Evolutionary conservation across 2,329 filamentous ascomycete genomes (phyloP), one percentile per base, ranked within the genome.

Genomic region (Colletotrichum paranaense): DNA sequence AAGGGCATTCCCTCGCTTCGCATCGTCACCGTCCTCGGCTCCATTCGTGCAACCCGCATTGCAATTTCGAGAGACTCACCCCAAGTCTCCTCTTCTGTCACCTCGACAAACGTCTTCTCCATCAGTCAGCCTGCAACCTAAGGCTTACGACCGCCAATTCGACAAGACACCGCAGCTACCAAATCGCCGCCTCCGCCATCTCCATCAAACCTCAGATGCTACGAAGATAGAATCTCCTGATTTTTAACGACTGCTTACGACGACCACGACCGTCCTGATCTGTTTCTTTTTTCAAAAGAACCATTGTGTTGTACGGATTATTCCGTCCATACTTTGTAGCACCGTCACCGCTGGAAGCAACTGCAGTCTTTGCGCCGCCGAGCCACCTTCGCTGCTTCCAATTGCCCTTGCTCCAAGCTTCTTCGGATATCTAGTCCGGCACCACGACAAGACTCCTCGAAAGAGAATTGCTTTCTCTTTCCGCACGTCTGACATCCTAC

Each of bases 1-100:
- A 73, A 60, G 62, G 67, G 60, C 67, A 73, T 70, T 71, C 71
- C 68, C 67, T 73, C 71, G 67, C 71, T 73, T 73, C 56, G 26
- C n/a, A 73, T 62, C 67, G 60, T 70, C 70, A 70, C 49, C 60
- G 56, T 73, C 60, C 67, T 73, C 67, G 60, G 71, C 60, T 56
- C 60, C 60, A 57, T 65, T 73, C 56, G 67, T 73, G 67, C 67
- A 60, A 73, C 67, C 60, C 26, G 57, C 46, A 67, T 57, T 66
- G 60, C 67, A 32, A 66, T 26, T 26, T 30, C 26, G 19, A 28
- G 38, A 73, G 35, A 55, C 22, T 35, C 46, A 42, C 22, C 22
- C 32, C 38, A 28, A 28, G 62, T 59, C 63, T 57, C 49, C 57
- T 67, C 46, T 22, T 22, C 28, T 30, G 53, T n/a, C 60, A 55